Evolutionary conservation across 2,329 filamentous ascomycete genomes (phyloP), one percentile per base, ranked within the genome.

Genomic region (Penicillium rolfsii): DNA sequence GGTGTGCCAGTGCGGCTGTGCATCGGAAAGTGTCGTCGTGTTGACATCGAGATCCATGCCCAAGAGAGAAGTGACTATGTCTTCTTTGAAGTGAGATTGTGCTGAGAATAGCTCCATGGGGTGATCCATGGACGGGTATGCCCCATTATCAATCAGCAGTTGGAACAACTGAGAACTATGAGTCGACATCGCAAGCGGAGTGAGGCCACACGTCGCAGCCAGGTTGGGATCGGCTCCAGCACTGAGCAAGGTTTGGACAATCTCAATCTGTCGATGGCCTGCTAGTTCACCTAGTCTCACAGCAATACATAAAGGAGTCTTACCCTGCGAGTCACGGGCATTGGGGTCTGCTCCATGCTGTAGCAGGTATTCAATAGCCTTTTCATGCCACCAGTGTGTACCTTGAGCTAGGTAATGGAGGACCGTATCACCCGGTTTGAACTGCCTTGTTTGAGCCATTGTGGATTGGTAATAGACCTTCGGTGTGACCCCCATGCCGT

Each of bases 311-410:
- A 64, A 14, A 1, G 60, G 59, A 33, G 62, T 64, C 26, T 60
- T 58, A 1, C 61, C 58, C 5, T 56, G 40, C 19, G 35, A 19
- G 28, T 62, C 59, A 11, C 52, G 58, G 35, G 60, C 46, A 5
- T 64, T 62, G n/a, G 64, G 61, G 24, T 67, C 61, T 4, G 64
- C 64, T 2, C 65, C 65, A n/a, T 65, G 60, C 28, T 66, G 43
- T 2, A 66, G n/a, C 4, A 65, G 60, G 36, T 66, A 67, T 26
- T 38, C 45, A 28, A 67, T 60, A 5, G 67, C 67, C 12, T 26
- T 49, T n/a, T 55, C 38, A 30, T 68, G 49, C 65, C 67, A 69
- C 67, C 67, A 68, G 24, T 68, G 64, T 1, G 54, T 61, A 9
- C 66, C 67, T 26, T 63, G 58, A 8, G 64, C 66, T 22, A 69